These are phyloP conservation scores for Ambrosia artemisiifolia DNA, from an alignment of 129 eudicot genomes.

Conservation along the genomic window DNA sequence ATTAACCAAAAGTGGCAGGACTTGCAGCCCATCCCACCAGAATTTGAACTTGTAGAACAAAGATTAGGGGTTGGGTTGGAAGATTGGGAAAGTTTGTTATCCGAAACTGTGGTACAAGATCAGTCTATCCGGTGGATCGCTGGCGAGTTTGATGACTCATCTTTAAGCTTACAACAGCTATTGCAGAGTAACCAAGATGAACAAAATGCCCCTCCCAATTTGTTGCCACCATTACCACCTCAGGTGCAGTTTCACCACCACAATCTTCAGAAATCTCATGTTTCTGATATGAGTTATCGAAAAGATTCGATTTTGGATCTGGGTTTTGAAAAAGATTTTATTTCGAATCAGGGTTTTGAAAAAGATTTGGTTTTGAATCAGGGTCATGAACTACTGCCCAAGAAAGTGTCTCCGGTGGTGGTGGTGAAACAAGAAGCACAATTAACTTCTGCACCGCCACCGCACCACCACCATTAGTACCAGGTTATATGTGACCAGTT, in stretches of 20 bases:
- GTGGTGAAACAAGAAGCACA: constrained; percentile 20
- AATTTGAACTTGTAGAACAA: constrained; percentile 34
- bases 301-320: constrained; percentile 20
- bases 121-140: constrained; percentile 63
- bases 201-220: constrained; percentile 31
- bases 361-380: not conserved
- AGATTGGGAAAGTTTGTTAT: constrained; percentile 54
- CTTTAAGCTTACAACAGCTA: constrained; percentile 42
- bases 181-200: constrained; percentile 34
- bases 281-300: not conserved
- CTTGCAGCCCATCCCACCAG: constrained; percentile 37
- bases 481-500: constrained; percentile 60
- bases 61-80: constrained; percentile 48
- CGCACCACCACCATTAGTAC: constrained; percentile 34
- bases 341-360: not conserved
- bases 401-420: not conserved
- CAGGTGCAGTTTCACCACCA: constrained; percentile 12
- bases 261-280: too few species aligned
- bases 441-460: not conserved
- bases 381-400: constrained; percentile 19
- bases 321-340: not conserved
- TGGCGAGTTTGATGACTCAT: constrained; percentile 56
- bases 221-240: constrained; percentile 24
- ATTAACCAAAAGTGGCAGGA: constrained; percentile 38
- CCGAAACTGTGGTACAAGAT: constrained; percentile 44